Conservation (phyloP, 2,329 filamentous ascomycete species). For the Sporothrix luriei region DNA sequence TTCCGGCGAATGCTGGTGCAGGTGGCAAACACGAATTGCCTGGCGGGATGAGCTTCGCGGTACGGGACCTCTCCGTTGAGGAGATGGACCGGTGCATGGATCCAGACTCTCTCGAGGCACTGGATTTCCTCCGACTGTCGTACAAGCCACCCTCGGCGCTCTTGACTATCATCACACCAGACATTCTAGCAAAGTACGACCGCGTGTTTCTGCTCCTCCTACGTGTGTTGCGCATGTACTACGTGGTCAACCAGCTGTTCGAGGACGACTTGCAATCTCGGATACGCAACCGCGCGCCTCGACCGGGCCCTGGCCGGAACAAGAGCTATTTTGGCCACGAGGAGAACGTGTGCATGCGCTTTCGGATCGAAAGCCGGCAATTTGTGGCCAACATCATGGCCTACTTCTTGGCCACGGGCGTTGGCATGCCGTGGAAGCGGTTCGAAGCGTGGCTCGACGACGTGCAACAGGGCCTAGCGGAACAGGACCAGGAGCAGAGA, state of each 20-base stretch:
- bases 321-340: neutral
- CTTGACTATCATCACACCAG: constrained; percentile 70
- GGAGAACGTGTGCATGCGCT: constrained; percentile 49
- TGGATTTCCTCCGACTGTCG: constrained; percentile 89
- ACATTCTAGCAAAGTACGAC: constrained; percentile 78
- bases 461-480: constrained; percentile 61
- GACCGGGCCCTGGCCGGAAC: neutral
- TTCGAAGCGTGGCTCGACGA: constrained; percentile 68
- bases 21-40: constrained; percentile 53
- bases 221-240: constrained; percentile 75
- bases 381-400: constrained; percentile 72
- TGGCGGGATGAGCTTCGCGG: constrained; percentile 76
- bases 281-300: neutral
- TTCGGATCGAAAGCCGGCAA: constrained; percentile 76
- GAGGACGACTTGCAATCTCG: constrained; percentile 48
- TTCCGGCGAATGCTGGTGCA: neutral
- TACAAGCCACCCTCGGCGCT: constrained; percentile 77
- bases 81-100: constrained; percentile 85
- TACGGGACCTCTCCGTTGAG: constrained; percentile 75
- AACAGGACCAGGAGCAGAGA: constrained; percentile 42
- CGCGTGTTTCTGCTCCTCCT: constrained; percentile 79
- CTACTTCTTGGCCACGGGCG: constrained; percentile 79
- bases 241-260: constrained; percentile 68
- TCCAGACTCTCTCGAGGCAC: constrained; percentile 76
- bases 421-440: constrained; percentile 70